Percentiles rank a stretch among this genome's conserved stretches.
These are phyloP conservation scores for Ascochyta fabae DNA, from an alignment of 2,329 filamentous ascomycete genomes.

Conservation along the genomic window DNA sequence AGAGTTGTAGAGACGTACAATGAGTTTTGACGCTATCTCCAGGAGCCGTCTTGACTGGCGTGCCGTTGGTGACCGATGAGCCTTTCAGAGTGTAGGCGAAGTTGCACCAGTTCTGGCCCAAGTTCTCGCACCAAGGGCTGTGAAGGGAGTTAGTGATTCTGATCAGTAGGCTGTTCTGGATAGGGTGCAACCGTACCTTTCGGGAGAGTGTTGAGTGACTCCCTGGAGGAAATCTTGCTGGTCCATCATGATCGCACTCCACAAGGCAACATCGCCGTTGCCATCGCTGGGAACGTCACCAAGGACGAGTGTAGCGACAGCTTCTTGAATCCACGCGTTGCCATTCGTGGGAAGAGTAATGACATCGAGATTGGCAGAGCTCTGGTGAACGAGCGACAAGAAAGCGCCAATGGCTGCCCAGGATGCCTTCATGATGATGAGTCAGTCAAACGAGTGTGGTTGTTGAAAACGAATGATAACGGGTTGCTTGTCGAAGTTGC, in stretches of 20 bases:
- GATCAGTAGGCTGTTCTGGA: not conserved
- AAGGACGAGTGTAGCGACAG: slow-evolving; percentile 28
- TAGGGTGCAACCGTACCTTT: slow-evolving; percentile 12
- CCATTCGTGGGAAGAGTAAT: slow-evolving; percentile 24
- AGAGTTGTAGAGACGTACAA: slow-evolving; percentile 14
- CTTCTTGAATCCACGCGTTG: slow-evolving; percentile 26
- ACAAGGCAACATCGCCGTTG: slow-evolving; percentile 30
- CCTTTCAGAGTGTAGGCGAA: slow-evolving; percentile 29
- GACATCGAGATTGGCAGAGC: slow-evolving; percentile 28
- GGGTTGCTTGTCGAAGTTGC: not conserved
- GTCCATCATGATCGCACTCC: slow-evolving; percentile 36
- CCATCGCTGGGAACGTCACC: slow-evolving; percentile 23
- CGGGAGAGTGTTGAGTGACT: slow-evolving; percentile 28
- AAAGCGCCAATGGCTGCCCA: slow-evolving; percentile 19
- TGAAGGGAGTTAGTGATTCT: not conserved
- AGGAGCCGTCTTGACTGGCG: slow-evolving; percentile 20
- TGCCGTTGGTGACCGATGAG: slow-evolving; percentile 16
- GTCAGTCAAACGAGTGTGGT: not conserved
- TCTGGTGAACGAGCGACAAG: slow-evolving; percentile 16
- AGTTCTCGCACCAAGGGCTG: slow-evolving; percentile 22
- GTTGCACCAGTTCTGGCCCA: slow-evolving; percentile 32
- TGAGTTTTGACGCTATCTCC: slow-evolving; percentile 29
- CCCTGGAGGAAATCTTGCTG: slow-evolving; percentile 32
- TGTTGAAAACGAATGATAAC: not conserved
- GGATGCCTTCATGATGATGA: slow-evolving; percentile 15